These are phyloP conservation scores for Xylaria arbuscula DNA, from an alignment of 2,329 filamentous ascomycete species.

Conservation along the genomic window DNA sequence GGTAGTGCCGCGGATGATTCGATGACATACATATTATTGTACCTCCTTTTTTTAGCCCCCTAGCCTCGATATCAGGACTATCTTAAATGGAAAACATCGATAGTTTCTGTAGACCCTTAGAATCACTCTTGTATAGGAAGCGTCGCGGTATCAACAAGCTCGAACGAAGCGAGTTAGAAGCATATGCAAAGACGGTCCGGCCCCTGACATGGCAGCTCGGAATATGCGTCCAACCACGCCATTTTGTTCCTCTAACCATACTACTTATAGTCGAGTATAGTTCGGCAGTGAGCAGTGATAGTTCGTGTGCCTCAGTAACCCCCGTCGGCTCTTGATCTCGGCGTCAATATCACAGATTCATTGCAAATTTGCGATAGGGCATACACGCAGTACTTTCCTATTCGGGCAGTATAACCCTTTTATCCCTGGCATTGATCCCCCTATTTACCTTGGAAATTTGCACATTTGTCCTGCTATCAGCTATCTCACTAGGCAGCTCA, in stretches of 20 bases:
- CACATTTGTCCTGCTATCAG: slow-evolving; percentile 8
- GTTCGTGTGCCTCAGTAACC: slow-evolving; percentile 3
- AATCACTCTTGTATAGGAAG: not conserved
- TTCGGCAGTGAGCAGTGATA: slow-evolving; percentile 11
- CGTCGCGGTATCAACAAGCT: slow-evolving; percentile 10
- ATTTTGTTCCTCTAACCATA: slow-evolving; percentile 12
- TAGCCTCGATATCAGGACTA: slow-evolving; percentile 6
- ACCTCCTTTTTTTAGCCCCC: not conserved
- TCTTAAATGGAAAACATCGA: slow-evolving; percentile 3
- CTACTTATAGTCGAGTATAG: not conserved
- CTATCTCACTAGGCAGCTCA: not conserved
- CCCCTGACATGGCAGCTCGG: slow-evolving; percentile 12
- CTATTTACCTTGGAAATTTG: slow-evolving; percentile 21
- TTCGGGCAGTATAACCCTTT: slow-evolving; percentile 21
- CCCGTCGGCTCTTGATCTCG: slow-evolving; percentile 3
- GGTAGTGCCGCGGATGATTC: slow-evolving; percentile 31
- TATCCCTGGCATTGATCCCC: slow-evolving; percentile 13
- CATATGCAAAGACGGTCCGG: slow-evolving; percentile 26
- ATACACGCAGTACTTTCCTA: slow-evolving; percentile 17
- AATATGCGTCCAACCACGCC: slow-evolving; percentile 17
- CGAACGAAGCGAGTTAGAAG: slow-evolving; percentile 17
- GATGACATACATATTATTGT: slow-evolving; percentile 22
- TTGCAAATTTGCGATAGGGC: slow-evolving; percentile 7
- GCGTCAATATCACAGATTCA: slow-evolving; percentile 10
- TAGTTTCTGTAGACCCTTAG: not conserved